A percentile compares a stretch with the other conserved stretches of the same genome.
These are phyloP conservation scores for Phialemoniopsis sp. DNA, from an alignment of 2,329 filamentous ascomycete species.

Conservation along the genomic window DNA sequence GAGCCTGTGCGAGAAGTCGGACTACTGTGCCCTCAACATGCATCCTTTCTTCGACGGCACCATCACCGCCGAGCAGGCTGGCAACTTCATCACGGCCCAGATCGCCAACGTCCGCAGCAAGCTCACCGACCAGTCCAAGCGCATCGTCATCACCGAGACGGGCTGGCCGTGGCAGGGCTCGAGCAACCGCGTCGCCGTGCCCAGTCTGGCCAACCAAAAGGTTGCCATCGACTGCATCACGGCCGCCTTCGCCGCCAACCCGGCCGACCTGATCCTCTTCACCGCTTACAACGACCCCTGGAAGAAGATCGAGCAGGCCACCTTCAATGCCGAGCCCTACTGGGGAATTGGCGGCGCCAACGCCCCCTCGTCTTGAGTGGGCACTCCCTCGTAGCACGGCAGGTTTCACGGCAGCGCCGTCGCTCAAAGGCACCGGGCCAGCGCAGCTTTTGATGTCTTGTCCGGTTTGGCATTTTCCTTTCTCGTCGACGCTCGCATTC, in stretches of 20 bases:
- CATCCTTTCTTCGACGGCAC: slow-evolving; percentile 79
- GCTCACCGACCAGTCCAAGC: slow-evolving; percentile 43
- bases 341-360: slow-evolving; percentile 56
- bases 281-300: slow-evolving; percentile 76
- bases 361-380: too few species aligned
- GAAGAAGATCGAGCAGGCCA: slow-evolving; percentile 61
- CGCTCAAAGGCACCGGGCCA: too few species aligned
- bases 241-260: slow-evolving; percentile 46
- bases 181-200: slow-evolving; percentile 64
- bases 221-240: slow-evolving; percentile 63
- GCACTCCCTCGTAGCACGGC: too few species aligned
- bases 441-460: too few species aligned
- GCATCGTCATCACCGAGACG: slow-evolving; percentile 73
- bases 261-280: slow-evolving; percentile 63
- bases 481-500: too few species aligned
- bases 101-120: slow-evolving; percentile 37
- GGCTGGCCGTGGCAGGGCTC: slow-evolving; percentile 75
- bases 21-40: slow-evolving; percentile 77
- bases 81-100: slow-evolving; percentile 60
- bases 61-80: slow-evolving; percentile 55
- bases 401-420: too few species aligned
- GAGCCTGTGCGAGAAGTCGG: slow-evolving; percentile 65
- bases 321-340: slow-evolving; percentile 70
- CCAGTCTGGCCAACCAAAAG: slow-evolving; percentile 62
- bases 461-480: too few species aligned